Conservation (phyloP, 805 yeast species). For the Scheffersomyces amazonensis region DNA sequence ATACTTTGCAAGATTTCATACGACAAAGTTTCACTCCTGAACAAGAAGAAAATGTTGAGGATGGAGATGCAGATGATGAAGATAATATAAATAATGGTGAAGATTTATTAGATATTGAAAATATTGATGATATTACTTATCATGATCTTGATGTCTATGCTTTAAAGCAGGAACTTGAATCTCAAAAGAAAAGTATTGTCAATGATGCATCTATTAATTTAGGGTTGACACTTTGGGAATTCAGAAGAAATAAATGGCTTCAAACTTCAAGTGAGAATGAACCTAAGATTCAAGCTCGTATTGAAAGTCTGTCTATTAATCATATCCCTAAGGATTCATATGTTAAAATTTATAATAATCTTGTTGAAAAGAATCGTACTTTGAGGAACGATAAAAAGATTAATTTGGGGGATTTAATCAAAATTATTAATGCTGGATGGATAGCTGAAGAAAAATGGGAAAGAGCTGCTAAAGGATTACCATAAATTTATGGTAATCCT, state of each 20-base stretch:
- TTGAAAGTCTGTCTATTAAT: conserved; percentile 15
- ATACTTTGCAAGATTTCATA: conserved; percentile 9
- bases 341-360: conserved; percentile 59
- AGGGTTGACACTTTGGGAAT: conserved; percentile 68
- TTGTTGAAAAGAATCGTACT: conserved; percentile 68
- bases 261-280: conserved; percentile 16
- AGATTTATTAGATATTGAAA: background rate
- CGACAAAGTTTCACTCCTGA: conserved; percentile 4
- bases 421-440: conserved; percentile 84
- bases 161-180: conserved; percentile 30
- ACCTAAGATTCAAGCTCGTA: conserved; percentile 5
- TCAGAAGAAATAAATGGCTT: conserved; percentile 68
- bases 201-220: conserved; percentile 15
- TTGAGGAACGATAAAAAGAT: conserved; percentile 59
- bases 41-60: conserved; percentile 13
- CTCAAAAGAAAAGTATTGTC: conserved; percentile 6
- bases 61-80: conserved; percentile 9
- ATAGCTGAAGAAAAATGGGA: conserved; percentile 73
- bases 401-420: conserved; percentile 69
- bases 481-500: conserved; percentile 16
- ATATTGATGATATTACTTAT: conserved; percentile 9
- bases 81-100: conserved; percentile 7
- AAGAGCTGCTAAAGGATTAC: conserved; percentile 40
- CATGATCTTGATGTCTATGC: conserved; percentile 23
- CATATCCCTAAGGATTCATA: conserved; percentile 50